Conservation (phyloP, 345 rosid species). For the Barbarea vulgaris region DNA sequence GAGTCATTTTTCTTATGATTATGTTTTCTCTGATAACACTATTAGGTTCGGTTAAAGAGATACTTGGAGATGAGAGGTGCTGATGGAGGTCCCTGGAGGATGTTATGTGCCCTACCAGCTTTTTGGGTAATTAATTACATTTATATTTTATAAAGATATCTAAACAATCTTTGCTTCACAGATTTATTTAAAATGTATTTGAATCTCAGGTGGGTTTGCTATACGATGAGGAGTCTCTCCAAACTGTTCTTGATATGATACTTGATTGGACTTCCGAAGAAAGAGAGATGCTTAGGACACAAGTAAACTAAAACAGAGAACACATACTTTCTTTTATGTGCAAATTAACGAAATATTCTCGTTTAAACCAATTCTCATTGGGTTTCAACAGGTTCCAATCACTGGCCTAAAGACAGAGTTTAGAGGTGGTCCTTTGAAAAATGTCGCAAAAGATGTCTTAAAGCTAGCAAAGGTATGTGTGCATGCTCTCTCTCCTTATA, state of each 20-base stretch:
- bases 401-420: conserved; percentile 80
- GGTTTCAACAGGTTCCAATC: conserved; percentile 63
- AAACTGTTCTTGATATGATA: conserved; percentile 63
- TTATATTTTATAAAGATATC: neutral
- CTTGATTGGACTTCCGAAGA: conserved; percentile 84
- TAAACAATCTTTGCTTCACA: neutral
- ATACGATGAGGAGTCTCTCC: conserved; percentile 84
- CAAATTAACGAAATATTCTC: neutral
- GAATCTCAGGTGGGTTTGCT: conserved; percentile 80
- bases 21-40: conserved; percentile 14
- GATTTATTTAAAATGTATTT: neutral
- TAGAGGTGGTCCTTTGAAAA: conserved; percentile 61
- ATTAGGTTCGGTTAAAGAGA: conserved; percentile 89
- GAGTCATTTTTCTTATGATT: neutral
- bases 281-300: conserved; percentile 74
- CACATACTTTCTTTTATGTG: neutral
- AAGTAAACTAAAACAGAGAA: conserved; percentile 11
- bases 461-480: conserved; percentile 67
- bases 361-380: neutral
- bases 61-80: conserved; percentile 99
- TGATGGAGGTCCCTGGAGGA: conserved; percentile 99
- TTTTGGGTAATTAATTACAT: conserved; percentile 77
- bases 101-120: conserved; percentile 92
- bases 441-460: conserved; percentile 73
- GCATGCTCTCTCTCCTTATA: neutral